Percentiles rank a stretch among this genome's conserved stretches.
phyloP scores from a whole-genome alignment of 805 yeast species.

The Ogataea degrootiae region DNA sequence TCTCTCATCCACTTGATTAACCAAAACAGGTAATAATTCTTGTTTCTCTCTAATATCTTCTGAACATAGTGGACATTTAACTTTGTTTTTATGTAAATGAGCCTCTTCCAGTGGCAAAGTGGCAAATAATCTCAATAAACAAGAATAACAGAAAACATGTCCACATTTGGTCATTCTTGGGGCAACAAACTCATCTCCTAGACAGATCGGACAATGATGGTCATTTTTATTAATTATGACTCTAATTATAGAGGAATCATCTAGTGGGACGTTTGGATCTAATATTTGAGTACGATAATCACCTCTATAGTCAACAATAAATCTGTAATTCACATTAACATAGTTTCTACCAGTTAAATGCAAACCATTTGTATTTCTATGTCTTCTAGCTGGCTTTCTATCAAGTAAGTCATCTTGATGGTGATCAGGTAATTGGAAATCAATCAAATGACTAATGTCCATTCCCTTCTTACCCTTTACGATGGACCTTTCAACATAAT shows the following conservation, averaged over 20 bases:
- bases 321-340: constrained; percentile 79
- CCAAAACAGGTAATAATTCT: constrained; percentile 63
- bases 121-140: constrained; percentile 68
- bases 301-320: constrained; percentile 65
- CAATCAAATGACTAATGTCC: constrained; percentile 59
- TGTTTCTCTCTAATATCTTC: constrained; percentile 47
- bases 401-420: constrained; percentile 12
- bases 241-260: constrained; percentile 56
- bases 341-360: constrained; percentile 61
- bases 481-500: constrained; percentile 17
- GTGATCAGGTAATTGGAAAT: constrained; percentile 45
- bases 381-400: constrained; percentile 13
- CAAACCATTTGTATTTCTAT: constrained; percentile 30
- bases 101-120: constrained; percentile 35
- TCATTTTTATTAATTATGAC: constrained; percentile 69
- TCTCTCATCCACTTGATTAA: constrained; percentile 44
- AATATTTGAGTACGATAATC: constrained; percentile 52
- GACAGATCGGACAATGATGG: constrained; percentile 84
- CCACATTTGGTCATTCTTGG: constrained; percentile 97
- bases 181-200: constrained; percentile 77
- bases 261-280: constrained; percentile 75
- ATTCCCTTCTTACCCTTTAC: constrained; percentile 25
- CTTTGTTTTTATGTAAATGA: constrained; percentile 37
- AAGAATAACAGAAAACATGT: constrained; percentile 81
- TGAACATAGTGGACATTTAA: constrained; percentile 80